Evolutionary conservation across 805 yeast genomes (phyloP).

Genomic region (Phaffomyces antillensis): DNA sequence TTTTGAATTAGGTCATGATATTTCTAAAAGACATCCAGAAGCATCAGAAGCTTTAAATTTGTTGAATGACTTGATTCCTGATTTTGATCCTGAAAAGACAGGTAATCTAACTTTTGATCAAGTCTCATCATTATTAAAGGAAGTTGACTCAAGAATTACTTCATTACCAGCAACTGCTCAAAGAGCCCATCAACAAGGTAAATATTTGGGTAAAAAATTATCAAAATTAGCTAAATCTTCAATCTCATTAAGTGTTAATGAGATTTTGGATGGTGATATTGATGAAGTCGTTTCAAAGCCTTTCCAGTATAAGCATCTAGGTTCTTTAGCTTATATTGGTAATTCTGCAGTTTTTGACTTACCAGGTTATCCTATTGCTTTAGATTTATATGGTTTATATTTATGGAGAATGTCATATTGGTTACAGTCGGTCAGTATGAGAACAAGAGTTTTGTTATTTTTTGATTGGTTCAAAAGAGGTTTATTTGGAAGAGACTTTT

Average conservation of each 20-base stretch:
- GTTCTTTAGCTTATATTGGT: constrained; percentile 63
- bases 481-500: constrained; percentile 44
- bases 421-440: constrained; percentile 57
- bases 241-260: constrained; percentile 36
- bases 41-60: constrained; percentile 48
- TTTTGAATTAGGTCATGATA: constrained; percentile 38
- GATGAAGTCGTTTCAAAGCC: constrained; percentile 52
- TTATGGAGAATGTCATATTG: constrained; percentile 67
- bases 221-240: constrained; percentile 43
- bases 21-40: constrained; percentile 48
- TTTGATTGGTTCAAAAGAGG: constrained; percentile 67
- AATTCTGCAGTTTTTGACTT: constrained; percentile 65
- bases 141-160: constrained; percentile 55
- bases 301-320: constrained; percentile 56
- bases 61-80: constrained; percentile 43
- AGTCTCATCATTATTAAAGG: constrained; percentile 40
- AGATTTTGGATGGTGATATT: constrained; percentile 44
- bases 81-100: constrained; percentile 38
- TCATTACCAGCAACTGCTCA: constrained; percentile 72
- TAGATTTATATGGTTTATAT: constrained; percentile 66
- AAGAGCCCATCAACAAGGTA: constrained; percentile 67
- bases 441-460: constrained; percentile 55
- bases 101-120: constrained; percentile 50
- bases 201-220: constrained; percentile 54
- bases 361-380: constrained; percentile 53